Evolutionary conservation across 2,329 filamentous ascomycete genomes (phyloP).

Genomic region (Epichloe typhina): DNA sequence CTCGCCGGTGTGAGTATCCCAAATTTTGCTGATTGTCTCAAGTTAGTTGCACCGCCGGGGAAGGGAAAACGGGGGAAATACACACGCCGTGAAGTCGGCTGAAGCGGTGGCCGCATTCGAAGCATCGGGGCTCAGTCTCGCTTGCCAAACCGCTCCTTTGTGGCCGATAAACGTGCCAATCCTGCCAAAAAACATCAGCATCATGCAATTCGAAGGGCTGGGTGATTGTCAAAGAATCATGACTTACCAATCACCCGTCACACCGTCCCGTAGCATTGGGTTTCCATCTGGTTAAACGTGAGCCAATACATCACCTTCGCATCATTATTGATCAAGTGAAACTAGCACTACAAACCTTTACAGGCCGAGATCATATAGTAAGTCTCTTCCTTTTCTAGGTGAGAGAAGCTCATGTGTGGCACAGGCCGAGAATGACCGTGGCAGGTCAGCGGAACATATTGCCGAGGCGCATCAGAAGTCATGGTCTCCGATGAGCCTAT

Average conservation of each 20-base stretch:
- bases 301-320: constrained; percentile 12
- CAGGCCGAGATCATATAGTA: constrained; percentile 92
- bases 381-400: constrained; percentile 65
- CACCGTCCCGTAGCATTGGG: constrained; percentile 91
- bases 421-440: constrained; percentile 90
- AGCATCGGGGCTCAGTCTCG: constrained; percentile 77
- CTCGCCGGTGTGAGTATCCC: constrained; percentile 93
- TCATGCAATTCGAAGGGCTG: background rate
- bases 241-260: constrained; percentile 79
- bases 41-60: background rate
- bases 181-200: constrained; percentile 37
- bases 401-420: constrained; percentile 81
- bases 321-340: constrained; percentile 1
- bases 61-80: background rate
- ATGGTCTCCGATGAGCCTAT: constrained; percentile 11
- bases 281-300: constrained; percentile 60
- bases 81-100: constrained; percentile 88
- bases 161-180: constrained; percentile 97
- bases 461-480: constrained; percentile 27
- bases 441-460: constrained; percentile 80
- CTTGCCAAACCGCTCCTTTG: constrained; percentile 97
- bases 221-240: background rate
- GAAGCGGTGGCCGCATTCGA: constrained; percentile 83
- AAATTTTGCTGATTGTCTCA: constrained; percentile 61
- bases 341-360: constrained; percentile 46